Evolutionary conservation across 176 grass and related monocot genomes (phyloP).

Genomic region (Thalia dealbata): DNA sequence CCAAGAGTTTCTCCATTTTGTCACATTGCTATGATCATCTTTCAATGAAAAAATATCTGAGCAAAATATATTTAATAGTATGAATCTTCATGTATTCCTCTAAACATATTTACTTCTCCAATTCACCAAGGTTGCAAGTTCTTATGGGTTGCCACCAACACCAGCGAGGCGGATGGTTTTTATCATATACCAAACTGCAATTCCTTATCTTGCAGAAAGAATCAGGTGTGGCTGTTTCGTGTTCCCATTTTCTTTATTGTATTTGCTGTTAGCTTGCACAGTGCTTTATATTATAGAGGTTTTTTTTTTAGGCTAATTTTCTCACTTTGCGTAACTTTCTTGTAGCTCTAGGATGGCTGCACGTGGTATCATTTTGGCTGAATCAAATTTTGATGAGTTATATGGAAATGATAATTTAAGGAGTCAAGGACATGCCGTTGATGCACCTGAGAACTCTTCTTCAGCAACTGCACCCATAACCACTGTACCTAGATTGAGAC

Average conservation of each 20-base stretch:
- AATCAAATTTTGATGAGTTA: conserved; percentile 46
- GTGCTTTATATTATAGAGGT: conserved; percentile 6
- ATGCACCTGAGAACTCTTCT: conserved; percentile 23
- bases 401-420: conserved; percentile 34
- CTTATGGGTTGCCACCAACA: conserved; percentile 70
- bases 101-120: conserved; percentile 15
- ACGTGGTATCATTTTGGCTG: conserved; percentile 62
- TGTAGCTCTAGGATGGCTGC: conserved; percentile 83
- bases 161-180: conserved; percentile 75
- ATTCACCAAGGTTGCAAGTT: conserved; percentile 55
- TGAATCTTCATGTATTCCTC: too few relatives aligned
- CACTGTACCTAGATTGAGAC: conserved; percentile 43
- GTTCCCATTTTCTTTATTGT: not conserved
- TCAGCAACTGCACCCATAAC: conserved; percentile 34
- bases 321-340: conserved; percentile 11
- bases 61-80: not conserved
- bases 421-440: conserved; percentile 17
- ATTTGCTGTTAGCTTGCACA: not conserved
- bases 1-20: not conserved
- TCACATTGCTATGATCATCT: not conserved
- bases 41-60: not conserved
- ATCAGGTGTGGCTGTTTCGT: conserved; percentile 47
- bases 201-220: conserved; percentile 86
- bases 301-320: conserved; percentile 14
- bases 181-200: conserved; percentile 78